Conservation (phyloP, 225 moss, liverwort and hornwort genomes). For the Physcomitrellopsis africana region DNA sequence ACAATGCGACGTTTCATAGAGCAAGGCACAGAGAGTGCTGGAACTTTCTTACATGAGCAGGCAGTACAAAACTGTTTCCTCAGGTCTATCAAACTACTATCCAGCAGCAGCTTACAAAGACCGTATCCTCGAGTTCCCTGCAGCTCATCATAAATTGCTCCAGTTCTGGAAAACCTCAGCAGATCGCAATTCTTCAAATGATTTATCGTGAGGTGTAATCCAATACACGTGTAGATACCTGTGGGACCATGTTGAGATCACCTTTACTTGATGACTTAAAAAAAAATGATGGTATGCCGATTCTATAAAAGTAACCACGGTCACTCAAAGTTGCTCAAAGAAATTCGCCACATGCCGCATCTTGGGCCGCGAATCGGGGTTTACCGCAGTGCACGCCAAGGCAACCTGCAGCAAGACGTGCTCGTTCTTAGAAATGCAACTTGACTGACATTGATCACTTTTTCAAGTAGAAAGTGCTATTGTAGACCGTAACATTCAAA, state of each 20-base stretch:
- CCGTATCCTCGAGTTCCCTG: neutral
- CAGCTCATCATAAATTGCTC: slow-evolving; percentile 12
- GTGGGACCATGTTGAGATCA: neutral
- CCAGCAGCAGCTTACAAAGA: slow-evolving; percentile 23
- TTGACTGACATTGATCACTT: neutral
- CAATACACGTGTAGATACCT: slow-evolving; percentile 4
- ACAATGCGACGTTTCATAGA: neutral
- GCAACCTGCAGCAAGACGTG: slow-evolving; percentile 31
- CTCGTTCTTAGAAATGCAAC: slow-evolving; percentile 3
- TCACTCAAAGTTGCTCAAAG: slow-evolving; percentile 35
- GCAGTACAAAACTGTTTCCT: slow-evolving; percentile 2
- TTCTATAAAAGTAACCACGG: neutral
- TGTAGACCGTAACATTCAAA: neutral
- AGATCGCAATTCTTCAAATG: slow-evolving; percentile 1
- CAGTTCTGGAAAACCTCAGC: neutral
- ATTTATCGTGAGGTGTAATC: neutral
- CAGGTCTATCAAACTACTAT: neutral
- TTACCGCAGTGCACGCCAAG: slow-evolving; percentile 34
- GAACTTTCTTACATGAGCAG: neutral
- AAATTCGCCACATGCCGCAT: slow-evolving; percentile 41
- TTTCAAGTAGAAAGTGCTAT: neutral
- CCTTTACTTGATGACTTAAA: neutral
- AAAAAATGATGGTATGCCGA: neutral
- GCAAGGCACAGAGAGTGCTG: neutral
- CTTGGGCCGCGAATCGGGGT: slow-evolving; percentile 41